phyloP scores from a whole-genome alignment of 441 rosid species.

The Dalechampia spathulata region DNA sequence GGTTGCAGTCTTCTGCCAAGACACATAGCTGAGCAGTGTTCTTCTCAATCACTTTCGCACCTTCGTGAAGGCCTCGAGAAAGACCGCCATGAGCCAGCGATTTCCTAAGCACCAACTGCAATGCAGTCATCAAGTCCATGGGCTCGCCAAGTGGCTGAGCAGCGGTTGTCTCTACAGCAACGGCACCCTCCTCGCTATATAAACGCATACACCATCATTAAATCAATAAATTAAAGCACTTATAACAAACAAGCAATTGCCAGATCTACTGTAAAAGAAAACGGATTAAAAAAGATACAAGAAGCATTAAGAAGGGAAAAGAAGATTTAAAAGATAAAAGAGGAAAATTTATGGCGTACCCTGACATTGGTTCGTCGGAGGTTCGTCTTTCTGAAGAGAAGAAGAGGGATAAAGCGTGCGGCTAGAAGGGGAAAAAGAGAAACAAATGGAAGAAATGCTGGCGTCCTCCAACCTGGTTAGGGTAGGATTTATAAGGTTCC shows the following conservation, averaged over 20 bases:
- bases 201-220: background rate
- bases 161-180: constrained; percentile 18
- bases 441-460: too few relatives aligned
- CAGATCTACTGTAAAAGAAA: too few relatives aligned
- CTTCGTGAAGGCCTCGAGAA: constrained; percentile 70
- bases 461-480: too few relatives aligned
- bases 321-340: too few relatives aligned
- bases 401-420: too few relatives aligned
- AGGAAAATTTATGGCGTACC: background rate
- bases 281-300: background rate
- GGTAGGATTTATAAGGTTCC: too few relatives aligned
- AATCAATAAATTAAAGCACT: background rate
- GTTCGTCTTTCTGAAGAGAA: background rate
- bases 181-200: constrained; percentile 61
- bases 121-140: constrained; percentile 71
- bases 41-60: constrained; percentile 86
- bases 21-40: constrained; percentile 72
- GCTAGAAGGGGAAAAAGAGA: too few relatives aligned
- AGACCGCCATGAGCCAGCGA: constrained; percentile 85
- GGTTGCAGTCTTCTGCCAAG: constrained; percentile 88
- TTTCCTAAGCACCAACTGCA: constrained; percentile 69
- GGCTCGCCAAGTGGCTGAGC: constrained; percentile 55
- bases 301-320: too few relatives aligned
- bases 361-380: background rate
- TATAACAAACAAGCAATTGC: background rate